These are phyloP conservation scores for Allantophomopsis cytisporea DNA, from an alignment of 2,329 filamentous ascomycete species.

Conservation along the genomic window DNA sequence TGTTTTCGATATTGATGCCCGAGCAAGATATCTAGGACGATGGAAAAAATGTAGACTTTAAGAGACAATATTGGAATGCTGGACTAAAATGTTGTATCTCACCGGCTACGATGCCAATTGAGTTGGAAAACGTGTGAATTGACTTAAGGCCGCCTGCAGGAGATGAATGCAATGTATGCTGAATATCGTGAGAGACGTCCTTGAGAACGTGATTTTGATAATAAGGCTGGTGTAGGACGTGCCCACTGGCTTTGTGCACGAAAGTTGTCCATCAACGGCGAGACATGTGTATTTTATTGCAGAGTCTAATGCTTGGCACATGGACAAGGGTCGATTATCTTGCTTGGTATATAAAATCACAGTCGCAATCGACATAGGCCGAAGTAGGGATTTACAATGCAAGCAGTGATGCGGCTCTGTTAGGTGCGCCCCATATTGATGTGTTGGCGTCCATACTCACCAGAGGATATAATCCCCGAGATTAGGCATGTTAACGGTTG, in stretches of 20 bases:
- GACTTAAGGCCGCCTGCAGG: background rate
- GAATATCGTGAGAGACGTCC: background rate
- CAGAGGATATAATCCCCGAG: slow-evolving; percentile 60
- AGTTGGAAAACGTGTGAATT: background rate
- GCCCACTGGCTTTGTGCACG: slow-evolving; percentile 18
- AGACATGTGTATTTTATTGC: slow-evolving; percentile 46
- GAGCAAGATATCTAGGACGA: background rate
- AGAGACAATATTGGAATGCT: background rate
- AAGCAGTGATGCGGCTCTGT: slow-evolving; percentile 45
- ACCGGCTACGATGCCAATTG: background rate
- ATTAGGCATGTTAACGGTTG: slow-evolving; percentile 49
- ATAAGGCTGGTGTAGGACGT: slow-evolving; percentile 13
- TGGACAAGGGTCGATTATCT: slow-evolving; percentile 17
- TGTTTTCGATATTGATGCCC: background rate
- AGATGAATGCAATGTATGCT: background rate
- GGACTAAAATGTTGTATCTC: background rate
- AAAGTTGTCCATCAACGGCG: slow-evolving; percentile 13
- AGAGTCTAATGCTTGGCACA: slow-evolving; percentile 17
- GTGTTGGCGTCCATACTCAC: slow-evolving; percentile 74
- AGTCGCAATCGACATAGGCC: background rate
- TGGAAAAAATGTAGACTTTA: background rate
- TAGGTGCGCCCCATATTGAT: slow-evolving; percentile 61
- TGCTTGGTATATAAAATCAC: slow-evolving; percentile 13
- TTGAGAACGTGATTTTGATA: background rate
- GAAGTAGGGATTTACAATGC: too few species aligned